Base-by-base conservation (phyloP, 257 asterid species). In the Buddleja alternifolia region DNA sequence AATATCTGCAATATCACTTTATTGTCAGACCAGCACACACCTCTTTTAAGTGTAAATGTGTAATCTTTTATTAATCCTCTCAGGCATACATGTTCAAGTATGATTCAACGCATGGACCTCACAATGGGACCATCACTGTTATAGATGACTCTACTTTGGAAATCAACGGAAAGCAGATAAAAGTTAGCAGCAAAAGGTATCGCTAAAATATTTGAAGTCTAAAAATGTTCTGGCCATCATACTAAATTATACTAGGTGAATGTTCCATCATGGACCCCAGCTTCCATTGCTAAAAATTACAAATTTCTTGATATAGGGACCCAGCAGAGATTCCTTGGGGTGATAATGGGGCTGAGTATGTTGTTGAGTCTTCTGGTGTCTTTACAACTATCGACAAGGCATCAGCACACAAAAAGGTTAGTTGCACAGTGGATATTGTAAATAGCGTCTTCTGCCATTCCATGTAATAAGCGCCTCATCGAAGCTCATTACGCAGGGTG, bases 291-390 rank as follows among this genome's bases (percentile, higher is more conserved):
- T 79, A 60, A 79, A 59, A n/a, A n/a, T 29, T 73, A 25, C 36
- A 11, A 73, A 51, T 56, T 55, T 60, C 36, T 62, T 15, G 46
- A 48, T 59, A 23, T 84, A 94, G 99, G 86, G 89, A 94, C 70
- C 99, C 99, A 15, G 82, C 95, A 52, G 97, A 91, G 45, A 91
- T 94, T 78, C 90, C 95, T 51, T 94, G 99, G 99, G 98, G 98
- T 78, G 96, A 89, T 73, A 78, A 55, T 75, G 99, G 98, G 67
- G 96, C 86, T 56, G 97, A 89, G 36, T 94, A 80, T 75, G 95
- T 94, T 61, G 91, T 94, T 64, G 99, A 94, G 69, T 87, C 99
- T 63, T 89, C 99, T 39, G 99, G 99, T 21, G 86, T 87, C 72
- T 94, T 94, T 75, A 91, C 97, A 25, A 82, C 93, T 2, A 65